A percentile compares a stretch with the other conserved stretches of the same genome.
phyloP scores from a whole-genome alignment of 2,329 filamentous ascomycete genomes.

The Rhytidhysteron rufulum region DNA sequence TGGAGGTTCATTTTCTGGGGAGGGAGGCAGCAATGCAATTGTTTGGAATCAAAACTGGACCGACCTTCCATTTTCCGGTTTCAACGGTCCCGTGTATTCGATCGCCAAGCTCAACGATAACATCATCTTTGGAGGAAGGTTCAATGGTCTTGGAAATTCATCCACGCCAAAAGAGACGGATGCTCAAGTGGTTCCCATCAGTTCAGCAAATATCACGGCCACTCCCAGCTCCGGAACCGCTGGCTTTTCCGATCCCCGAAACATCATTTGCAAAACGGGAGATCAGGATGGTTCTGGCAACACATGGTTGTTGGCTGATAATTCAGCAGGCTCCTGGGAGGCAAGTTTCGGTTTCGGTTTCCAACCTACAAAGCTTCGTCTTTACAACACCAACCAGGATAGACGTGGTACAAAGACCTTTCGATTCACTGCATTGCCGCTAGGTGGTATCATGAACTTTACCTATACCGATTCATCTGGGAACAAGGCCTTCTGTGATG shows the following conservation, averaged over 20 bases:
- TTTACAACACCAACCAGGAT: slow-evolving; percentile 83
- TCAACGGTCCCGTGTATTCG: slow-evolving; percentile 86
- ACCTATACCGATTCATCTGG: slow-evolving; percentile 79
- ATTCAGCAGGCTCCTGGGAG: slow-evolving; percentile 74
- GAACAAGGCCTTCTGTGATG: slow-evolving; percentile 68
- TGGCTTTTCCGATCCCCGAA: slow-evolving; percentile 71
- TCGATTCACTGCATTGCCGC: slow-evolving; percentile 78
- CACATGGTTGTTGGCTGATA: slow-evolving; percentile 78
- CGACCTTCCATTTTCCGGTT: slow-evolving; percentile 84
- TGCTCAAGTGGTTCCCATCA: slow-evolving; percentile 78
- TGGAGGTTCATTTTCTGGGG: slow-evolving; percentile 77
- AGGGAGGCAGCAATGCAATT: slow-evolving; percentile 85
- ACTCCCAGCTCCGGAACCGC: slow-evolving; percentile 57
- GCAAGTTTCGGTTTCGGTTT: slow-evolving; percentile 82
- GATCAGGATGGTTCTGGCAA: slow-evolving; percentile 64
- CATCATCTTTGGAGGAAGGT: slow-evolving; percentile 87
- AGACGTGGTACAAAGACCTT: slow-evolving; percentile 86
- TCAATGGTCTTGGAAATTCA: slow-evolving; percentile 82
- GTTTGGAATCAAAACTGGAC: slow-evolving; percentile 71
- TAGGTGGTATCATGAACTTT: slow-evolving; percentile 93
- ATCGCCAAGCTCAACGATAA: slow-evolving; percentile 81
- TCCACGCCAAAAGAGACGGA: slow-evolving; percentile 64
- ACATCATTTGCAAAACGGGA: slow-evolving; percentile 75
- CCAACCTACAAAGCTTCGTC: slow-evolving; percentile 76
- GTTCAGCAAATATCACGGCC: slow-evolving; percentile 69